A percentile compares a stretch with the other conserved stretches of the same genome.
Conservation (phyloP, 2,329 filamentous ascomycete species). For the Claviceps sorghi region DNA sequence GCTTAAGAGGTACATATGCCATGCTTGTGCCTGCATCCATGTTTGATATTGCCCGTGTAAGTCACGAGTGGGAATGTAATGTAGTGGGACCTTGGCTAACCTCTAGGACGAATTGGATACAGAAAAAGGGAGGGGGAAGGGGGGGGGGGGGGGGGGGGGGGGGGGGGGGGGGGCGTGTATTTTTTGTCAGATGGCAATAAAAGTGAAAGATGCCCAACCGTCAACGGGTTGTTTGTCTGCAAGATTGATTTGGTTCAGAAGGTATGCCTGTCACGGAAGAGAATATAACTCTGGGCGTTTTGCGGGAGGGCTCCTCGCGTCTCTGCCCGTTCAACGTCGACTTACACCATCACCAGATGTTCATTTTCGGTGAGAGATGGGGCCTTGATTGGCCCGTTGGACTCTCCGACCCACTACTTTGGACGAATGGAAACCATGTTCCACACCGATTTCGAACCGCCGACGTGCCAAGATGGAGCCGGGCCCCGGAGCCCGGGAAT, state of each 20-base stretch:
- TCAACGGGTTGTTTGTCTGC: constrained; percentile 22
- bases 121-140: constrained; percentile 5
- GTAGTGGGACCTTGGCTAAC: constrained; percentile 27
- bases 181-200: constrained; percentile 23
- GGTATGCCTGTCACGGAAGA: constrained; percentile 22
- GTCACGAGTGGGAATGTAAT: constrained; percentile 20
- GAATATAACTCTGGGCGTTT: constrained; percentile 23
- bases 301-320: constrained; percentile 11
- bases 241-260: constrained; percentile 23
- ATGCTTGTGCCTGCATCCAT: constrained; percentile 21
- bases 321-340: constrained; percentile 19
- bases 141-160: constrained; percentile 7
- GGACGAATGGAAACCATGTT: constrained; percentile 17
- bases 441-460: constrained; percentile 17
- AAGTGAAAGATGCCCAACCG: constrained; percentile 24
- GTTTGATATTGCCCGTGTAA: constrained; percentile 24
- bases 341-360: constrained; percentile 24
- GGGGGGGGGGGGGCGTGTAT: constrained; percentile 6
- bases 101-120: constrained; percentile 22
- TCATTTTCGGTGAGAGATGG: constrained; percentile 18
- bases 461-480: too few relatives aligned
- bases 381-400: constrained; percentile 16
- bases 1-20: constrained; percentile 20
- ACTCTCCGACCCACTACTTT: constrained; percentile 8
- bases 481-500: too few relatives aligned